Conservation (phyloP, 805 yeast species). For the Ogataea chonburiensis region DNA sequence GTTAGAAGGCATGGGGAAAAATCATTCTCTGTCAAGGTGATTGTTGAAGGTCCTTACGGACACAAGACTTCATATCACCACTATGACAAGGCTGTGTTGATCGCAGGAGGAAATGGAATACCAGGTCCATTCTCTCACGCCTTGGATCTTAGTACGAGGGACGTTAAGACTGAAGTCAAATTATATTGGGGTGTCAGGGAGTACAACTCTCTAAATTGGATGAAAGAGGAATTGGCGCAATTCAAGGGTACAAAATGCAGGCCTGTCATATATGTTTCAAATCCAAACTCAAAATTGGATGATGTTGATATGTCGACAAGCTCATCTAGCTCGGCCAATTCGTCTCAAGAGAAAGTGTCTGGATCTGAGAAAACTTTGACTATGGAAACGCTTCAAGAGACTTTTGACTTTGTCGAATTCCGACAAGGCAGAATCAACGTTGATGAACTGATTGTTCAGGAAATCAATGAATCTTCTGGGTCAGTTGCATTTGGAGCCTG, state of each 20-base stretch:
- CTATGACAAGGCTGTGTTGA: slow-evolving; percentile 53
- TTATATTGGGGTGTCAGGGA: slow-evolving; percentile 67
- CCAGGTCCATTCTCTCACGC: slow-evolving; percentile 55
- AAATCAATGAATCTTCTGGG: slow-evolving; percentile 38
- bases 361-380: slow-evolving; percentile 15
- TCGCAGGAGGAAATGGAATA: slow-evolving; percentile 78
- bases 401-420: slow-evolving; percentile 40
- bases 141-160: slow-evolving; percentile 29
- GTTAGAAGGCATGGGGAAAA: slow-evolving; percentile 30
- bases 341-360: slow-evolving; percentile 13
- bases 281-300: slow-evolving; percentile 25
- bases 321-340: slow-evolving; percentile 12
- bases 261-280: slow-evolving; percentile 43
- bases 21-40: slow-evolving; percentile 33
- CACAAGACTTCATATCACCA: slow-evolving; percentile 46
- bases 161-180: slow-evolving; percentile 38
- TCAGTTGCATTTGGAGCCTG: slow-evolving; percentile 48
- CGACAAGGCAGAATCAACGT: slow-evolving; percentile 45
- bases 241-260: slow-evolving; percentile 36
- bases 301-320: slow-evolving; percentile 11
- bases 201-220: slow-evolving; percentile 50
- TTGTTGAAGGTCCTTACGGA: slow-evolving; percentile 77
- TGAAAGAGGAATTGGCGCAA: slow-evolving; percentile 41
- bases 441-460: slow-evolving; percentile 35
- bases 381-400: slow-evolving; percentile 22